Base-by-base conservation (phyloP, 169 alveolate species). In the Plasmodium falciparum region DNA sequence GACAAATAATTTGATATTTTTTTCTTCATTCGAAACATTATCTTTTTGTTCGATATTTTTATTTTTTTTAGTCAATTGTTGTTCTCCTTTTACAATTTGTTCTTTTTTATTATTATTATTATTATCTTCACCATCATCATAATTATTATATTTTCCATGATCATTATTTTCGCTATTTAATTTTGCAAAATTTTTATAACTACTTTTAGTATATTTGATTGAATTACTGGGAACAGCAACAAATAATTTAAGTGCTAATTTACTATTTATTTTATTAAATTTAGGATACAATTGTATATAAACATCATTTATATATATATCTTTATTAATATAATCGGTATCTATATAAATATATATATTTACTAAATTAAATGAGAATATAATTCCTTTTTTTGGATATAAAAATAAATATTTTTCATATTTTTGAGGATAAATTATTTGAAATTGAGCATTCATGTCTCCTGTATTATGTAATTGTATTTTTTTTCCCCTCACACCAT, bases 341-440 rank as follows among this genome's bases (percentile, higher is more conserved):
- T 80, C 90, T 62, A 80, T 43, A 61, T 67, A 80, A 22, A 80
- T 67, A 63, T 80, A 80, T 29, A 80, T 80, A 49, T 24, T 54
- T 33, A 49, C 58, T 69, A 80, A 15, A 63, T 80, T 80, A 29
- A 80, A 67, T 26, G 90, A 80, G 70, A 80, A 80, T 24, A 80
- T 80, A 54, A 80, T 80, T 61, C 90, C 90, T 26, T 80, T 80
- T 80, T 80, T 80, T 54, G 90, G 90, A 80, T 80, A 69, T 39
- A 80, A 15, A 47, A 67, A 73, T 73, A 80, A 56, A 62, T 54
- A 80, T 9, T 69, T 69, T 39, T 69, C 83, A 24, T 80, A 80
- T 39, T 58, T 80, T 49, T 52, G 63, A 6, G 90, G 90, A 54
- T 56, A 80, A 33, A 45, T 61, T 17, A 80, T 47, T 29, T 56